Evolutionary conservation across 164 flowering plant genomes (phyloP), one percentile per base, ranked within the genome.

Genomic region (Kalanchoe fedtschenkoi): DNA sequence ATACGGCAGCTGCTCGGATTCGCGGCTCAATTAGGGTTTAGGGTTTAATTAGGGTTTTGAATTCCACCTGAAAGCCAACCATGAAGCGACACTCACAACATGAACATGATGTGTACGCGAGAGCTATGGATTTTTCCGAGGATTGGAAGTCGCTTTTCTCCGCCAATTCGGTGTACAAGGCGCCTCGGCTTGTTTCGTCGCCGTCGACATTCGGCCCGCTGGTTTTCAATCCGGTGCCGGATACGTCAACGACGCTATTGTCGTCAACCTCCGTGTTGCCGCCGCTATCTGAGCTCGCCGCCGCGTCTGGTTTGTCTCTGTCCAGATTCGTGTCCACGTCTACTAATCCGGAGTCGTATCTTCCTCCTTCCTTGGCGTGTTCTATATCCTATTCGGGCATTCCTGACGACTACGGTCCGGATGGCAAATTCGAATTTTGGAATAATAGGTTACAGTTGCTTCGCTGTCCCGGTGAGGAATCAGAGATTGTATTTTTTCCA

Each of bases 71-170:
- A n/a, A n/a, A n/a, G n/a, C n/a, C n/a, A n/a, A n/a, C n/a, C n/a
- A 51, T 51, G 56, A 51, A n/a, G 56, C 11, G 32, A 26, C 28
- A 39, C 13, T 39, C 43, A 4, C 4, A 10, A 11, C 5, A 22
- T 5, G 51, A 44, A 2, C 24, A 44, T 0, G n/a, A n/a, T n/a
- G n/a, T n/a, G n/a, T n/a, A n/a, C n/a, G 24, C 51, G 32, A 51
- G 1, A 0, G 21, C 61, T 21, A 75, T 83, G 87, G 75, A 82
- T 2, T 79, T 76, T 62, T 82, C 84, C 1, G 78, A 76, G 17
- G 84, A 81, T 1, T 84, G 89, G 95, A 87, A 81, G 68, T 72
- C 80, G 0, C 47, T 68, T 1, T 81, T 72, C 69, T 70, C 79
- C 5, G 66, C 78, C 30, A 62, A 71, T 26, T 65, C 75, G 4